Evolutionary conservation across 148 eudicot species (phyloP).

Genomic region (Rhododendron ferrugineum): DNA sequence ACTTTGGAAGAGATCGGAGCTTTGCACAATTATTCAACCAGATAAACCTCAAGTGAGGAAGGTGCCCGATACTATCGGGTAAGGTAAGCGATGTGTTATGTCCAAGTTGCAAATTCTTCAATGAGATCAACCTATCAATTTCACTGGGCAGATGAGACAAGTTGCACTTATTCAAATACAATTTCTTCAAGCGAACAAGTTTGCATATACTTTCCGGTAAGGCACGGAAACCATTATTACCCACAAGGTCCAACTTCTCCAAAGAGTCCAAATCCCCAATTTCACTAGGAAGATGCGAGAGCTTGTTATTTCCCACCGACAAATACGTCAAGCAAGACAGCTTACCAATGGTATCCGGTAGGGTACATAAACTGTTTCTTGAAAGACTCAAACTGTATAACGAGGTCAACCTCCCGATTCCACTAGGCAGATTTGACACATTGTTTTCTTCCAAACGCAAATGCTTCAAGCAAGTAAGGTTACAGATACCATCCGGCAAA

Average conservation of each 20-base stretch:
- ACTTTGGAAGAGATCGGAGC: neutral
- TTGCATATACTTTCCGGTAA: neutral
- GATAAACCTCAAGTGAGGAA: neutral
- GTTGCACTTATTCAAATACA: neutral
- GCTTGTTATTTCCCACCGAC: neutral
- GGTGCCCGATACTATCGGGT: neutral
- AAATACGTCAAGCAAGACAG: neutral
- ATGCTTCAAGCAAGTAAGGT: neutral
- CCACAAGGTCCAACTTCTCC: neutral
- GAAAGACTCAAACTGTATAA: neutral
- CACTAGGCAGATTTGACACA: neutral
- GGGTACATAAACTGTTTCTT: neutral
- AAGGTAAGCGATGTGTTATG: too few relatives aligned
- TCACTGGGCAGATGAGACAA: too few relatives aligned
- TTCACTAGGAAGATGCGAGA: neutral
- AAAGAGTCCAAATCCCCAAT: neutral
- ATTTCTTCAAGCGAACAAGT: rapidly evolving
- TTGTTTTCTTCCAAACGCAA: neutral
- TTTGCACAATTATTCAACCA: neutral
- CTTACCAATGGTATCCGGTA: neutral
- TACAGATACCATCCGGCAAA: too few relatives aligned
- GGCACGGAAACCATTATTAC: neutral
- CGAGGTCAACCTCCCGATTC: neutral
- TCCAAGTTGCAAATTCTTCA: too few relatives aligned
- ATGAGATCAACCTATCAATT: too few relatives aligned